Evolutionary conservation across 768 basidiomycete species (phyloP).

Genomic region (Neoboletus magnificus): DNA sequence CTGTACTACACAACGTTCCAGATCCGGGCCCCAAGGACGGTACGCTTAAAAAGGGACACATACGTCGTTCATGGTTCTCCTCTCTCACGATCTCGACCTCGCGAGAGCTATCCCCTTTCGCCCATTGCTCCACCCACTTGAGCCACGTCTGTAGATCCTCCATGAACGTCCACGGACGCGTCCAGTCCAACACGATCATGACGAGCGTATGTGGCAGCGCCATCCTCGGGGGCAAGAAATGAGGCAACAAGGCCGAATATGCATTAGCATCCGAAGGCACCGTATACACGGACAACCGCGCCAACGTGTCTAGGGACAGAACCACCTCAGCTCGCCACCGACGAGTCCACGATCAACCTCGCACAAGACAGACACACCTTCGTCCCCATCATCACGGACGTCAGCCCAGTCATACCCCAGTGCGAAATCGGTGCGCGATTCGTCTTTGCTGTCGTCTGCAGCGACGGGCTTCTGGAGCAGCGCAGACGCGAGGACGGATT

Average conservation of each 20-base stretch:
- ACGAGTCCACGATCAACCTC: not conserved
- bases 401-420: conserved; percentile 92
- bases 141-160: conserved; percentile 85
- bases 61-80: conserved; percentile 80
- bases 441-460: conserved; percentile 53
- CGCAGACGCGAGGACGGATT: conserved; percentile 69
- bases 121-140: conserved; percentile 80
- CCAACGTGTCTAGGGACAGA: conserved; percentile 66
- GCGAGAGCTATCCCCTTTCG: conserved; percentile 59
- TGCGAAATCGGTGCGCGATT: conserved; percentile 70
- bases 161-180: conserved; percentile 87
- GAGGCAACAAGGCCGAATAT: conserved; percentile 69
- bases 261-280: conserved; percentile 76
- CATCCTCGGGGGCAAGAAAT: conserved; percentile 71
- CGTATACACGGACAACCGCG: conserved; percentile 87
- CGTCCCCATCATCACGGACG: conserved; percentile 88
- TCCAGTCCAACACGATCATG: conserved; percentile 92
- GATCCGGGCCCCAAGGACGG: not conserved
- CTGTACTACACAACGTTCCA: conserved; percentile 56
- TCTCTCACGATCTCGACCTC: conserved; percentile 75
- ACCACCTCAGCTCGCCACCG: not conserved
- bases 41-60: conserved; percentile 29
- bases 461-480: conserved; percentile 62
- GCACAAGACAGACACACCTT: conserved; percentile 55
- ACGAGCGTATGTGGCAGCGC: conserved; percentile 70